Conservation (phyloP, 164 flowering plant genomes). For the Echeveria elegans region DNA sequence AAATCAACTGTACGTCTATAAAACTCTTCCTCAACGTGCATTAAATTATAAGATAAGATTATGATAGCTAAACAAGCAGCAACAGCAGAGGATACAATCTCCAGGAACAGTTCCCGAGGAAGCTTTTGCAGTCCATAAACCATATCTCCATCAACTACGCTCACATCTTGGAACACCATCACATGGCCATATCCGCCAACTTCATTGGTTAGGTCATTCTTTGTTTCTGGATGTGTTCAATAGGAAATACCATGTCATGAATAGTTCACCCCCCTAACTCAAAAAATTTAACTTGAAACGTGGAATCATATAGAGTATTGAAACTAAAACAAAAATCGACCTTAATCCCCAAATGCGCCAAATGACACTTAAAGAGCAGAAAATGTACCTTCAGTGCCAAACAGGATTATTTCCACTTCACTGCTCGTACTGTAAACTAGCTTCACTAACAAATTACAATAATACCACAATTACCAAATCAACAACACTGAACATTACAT, state of each 20-base stretch:
- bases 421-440: constrained; percentile 58
- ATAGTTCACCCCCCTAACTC: too few species aligned
- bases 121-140: constrained; percentile 49
- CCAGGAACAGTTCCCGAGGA: constrained; percentile 74
- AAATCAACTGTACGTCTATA: too few species aligned
- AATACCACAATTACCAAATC: too few species aligned
- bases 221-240: constrained; percentile 52
- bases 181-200: constrained; percentile 94
- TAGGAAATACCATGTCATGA: too few species aligned
- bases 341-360: not conserved
- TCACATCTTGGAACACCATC: constrained; percentile 42
- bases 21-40: not conserved
- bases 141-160: constrained; percentile 69
- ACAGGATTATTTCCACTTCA: constrained; percentile 71
- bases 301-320: too few species aligned
- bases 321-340: too few species aligned
- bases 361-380: not conserved
- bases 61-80: not conserved
- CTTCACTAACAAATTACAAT: constrained; percentile 31
- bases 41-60: not conserved
- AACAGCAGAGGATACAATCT: constrained; percentile 69
- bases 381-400: constrained; percentile 76
- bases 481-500: too few species aligned
- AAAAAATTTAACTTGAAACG: too few species aligned
- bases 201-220: constrained; percentile 74